Percentiles rank a stretch among this genome's conserved stretches.
Evolutionary conservation across 805 yeast species (phyloP).

Genomic region (Hanseniaspora lindneri): DNA sequence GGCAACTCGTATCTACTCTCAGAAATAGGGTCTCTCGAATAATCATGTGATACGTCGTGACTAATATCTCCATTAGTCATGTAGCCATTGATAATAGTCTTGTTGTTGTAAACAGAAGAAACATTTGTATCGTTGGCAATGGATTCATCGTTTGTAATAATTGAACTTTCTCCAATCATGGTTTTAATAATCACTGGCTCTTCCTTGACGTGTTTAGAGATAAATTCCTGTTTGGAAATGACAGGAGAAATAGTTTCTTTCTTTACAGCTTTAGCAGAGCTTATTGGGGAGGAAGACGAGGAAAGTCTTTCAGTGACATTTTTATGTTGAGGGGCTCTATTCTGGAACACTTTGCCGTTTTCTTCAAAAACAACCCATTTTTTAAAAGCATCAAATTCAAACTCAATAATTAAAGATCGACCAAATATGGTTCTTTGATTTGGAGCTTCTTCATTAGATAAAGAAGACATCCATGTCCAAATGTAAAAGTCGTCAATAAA

Average conservation of each 20-base stretch:
- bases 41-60: background rate
- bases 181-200: background rate
- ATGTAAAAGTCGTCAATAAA: constrained; percentile 77
- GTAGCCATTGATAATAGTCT: constrained; percentile 12
- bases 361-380: constrained; percentile 74
- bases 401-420: constrained; percentile 68
- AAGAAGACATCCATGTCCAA: constrained; percentile 80
- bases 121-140: background rate
- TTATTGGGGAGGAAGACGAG: background rate
- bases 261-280: background rate
- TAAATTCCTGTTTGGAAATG: background rate
- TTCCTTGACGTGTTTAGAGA: background rate
- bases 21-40: background rate
- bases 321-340: background rate
- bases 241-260: background rate
- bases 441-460: constrained; percentile 62
- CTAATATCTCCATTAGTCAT: constrained; percentile 11
- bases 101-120: constrained; percentile 10
- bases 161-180: background rate
- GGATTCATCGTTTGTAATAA: background rate
- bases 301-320: background rate
- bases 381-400: constrained; percentile 60
- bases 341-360: constrained; percentile 23
- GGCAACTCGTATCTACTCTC: constrained; percentile 7
- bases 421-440: constrained; percentile 62